Evolutionary conservation across 305 asterid species (phyloP), one percentile per base, ranked within the genome.

Genomic region (Fraxinus albicans): DNA sequence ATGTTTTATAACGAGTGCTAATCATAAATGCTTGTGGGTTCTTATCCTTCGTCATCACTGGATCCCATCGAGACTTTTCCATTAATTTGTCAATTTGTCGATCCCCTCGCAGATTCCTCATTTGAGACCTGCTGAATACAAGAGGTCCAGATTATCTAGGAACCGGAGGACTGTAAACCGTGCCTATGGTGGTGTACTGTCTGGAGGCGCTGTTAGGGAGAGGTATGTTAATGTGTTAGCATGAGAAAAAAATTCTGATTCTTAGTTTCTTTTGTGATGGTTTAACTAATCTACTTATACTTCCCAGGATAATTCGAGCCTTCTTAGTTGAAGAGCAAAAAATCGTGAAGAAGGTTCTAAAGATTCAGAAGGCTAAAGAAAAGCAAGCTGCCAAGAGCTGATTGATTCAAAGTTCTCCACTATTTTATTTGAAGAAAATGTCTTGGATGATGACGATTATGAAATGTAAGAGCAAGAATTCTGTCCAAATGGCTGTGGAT

Each of bases 351-450:
- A 90, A 90, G 87, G 92, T 92, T 13, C 73, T 90, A 93, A 90
- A 91, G 92, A 89, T 94, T 78, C 97, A 90, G 83, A 92, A 94
- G 86, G 86, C 93, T 0, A 94, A 94, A 87, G 97, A 92, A 83
- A 89, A 91, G 69, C 81, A 7, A 29, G 86, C 89, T 70, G 53
- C 88, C 58, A 90, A 88, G 86, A 88, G 89, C 85, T 90, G 78
- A 83, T 70, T 31, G 63, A 77, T 81, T 78, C 76, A n/a, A 75
- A 79, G 8, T 42, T 42, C 53, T 25, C 40, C 50, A 33, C 63
- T 74, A 35, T 77, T 50, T 27, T 50, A 75, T 85, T 63, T 77
- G 76, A 31, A 27, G 50, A 65, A 77, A 82, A 58, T 87, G 89
- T 72, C 53, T 69, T 77, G 65, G 85, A 84, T 91, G 88, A 84